phyloP scores from a whole-genome alignment of 2,329 filamentous ascomycete genomes.

The Onygenales sp. region DNA sequence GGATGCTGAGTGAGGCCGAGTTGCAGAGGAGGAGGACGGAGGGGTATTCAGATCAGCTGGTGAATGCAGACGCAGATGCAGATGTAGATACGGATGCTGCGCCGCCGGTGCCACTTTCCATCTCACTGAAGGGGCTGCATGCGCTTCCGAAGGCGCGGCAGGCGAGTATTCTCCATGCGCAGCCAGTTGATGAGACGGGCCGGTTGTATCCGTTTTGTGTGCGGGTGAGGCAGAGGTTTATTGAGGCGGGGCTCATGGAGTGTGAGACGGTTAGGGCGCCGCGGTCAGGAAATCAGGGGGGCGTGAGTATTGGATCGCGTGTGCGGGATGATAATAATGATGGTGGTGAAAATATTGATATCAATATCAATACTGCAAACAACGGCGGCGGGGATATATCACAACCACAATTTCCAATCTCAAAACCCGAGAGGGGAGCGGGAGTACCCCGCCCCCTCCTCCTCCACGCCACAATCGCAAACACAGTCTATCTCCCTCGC shows the following conservation, averaged over 20 bases:
- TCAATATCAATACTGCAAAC: neutral
- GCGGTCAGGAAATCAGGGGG: neutral
- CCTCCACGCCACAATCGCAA: slow-evolving; percentile 76
- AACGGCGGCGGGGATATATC: no score
- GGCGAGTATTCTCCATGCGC: slow-evolving; percentile 32
- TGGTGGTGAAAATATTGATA: neutral
- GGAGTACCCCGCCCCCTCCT: slow-evolving; percentile 48
- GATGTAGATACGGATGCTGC: neutral
- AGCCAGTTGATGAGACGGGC: slow-evolving; percentile 28
- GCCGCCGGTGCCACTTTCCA: slow-evolving; percentile 22
- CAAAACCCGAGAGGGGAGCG: neutral
- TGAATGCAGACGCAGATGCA: neutral
- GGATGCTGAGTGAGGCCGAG: slow-evolving; percentile 26
- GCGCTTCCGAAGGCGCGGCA: slow-evolving; percentile 26
- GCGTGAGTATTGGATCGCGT: neutral
- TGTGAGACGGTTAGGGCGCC: slow-evolving; percentile 6
- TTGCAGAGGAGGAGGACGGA: slow-evolving; percentile 18
- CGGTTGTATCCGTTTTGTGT: slow-evolving; percentile 34
- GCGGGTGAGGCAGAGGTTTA: slow-evolving; percentile 31
- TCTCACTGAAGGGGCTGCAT: slow-evolving; percentile 35
- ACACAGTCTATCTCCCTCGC: slow-evolving; percentile 61
- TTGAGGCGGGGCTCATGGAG: slow-evolving; percentile 34
- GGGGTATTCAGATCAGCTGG: neutral
- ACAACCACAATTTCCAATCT: neutral
- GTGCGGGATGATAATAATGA: neutral